Conservation (phyloP, 352 stramenopile species). For the Halophytophthora batemanensis region DNA sequence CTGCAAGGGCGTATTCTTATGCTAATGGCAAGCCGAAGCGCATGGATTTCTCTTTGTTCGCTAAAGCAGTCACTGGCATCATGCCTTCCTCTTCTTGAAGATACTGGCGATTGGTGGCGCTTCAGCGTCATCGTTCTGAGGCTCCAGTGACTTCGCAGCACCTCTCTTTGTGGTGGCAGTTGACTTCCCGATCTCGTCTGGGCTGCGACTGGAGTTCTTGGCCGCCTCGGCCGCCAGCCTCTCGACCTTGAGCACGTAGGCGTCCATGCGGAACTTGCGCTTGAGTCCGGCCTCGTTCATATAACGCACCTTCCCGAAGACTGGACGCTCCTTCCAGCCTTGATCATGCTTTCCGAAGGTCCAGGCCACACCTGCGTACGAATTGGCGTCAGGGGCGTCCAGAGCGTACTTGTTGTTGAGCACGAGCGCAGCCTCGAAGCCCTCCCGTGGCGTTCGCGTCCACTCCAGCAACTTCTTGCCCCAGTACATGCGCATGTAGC, state of each 20-base stretch:
- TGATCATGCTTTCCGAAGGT: slow-evolving; percentile 95
- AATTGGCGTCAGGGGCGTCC: slow-evolving; percentile 97
- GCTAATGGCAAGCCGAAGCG: no score
- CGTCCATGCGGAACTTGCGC: slow-evolving; percentile 97
- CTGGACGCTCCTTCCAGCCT: slow-evolving; percentile 92
- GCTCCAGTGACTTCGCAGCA: slow-evolving; percentile 4
- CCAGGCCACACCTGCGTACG: slow-evolving; percentile 82
- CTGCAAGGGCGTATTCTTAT: no score
- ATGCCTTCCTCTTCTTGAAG: no score
- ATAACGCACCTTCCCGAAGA: slow-evolving; percentile 99
- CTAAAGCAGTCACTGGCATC: no score
- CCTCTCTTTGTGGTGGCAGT: slow-evolving; percentile 2
- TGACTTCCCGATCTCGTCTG: background rate
- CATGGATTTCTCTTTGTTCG: no score
- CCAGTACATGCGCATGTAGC: slow-evolving; percentile 99
- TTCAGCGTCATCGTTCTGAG: slow-evolving; percentile 1
- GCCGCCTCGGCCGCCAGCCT: slow-evolving; percentile 22
- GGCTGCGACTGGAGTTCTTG: slow-evolving; percentile 1
- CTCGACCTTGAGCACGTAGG: slow-evolving; percentile 64
- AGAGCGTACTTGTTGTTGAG: slow-evolving; percentile 99
- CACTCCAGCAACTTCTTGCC: slow-evolving; percentile 99
- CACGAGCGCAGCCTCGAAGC: slow-evolving; percentile 90
- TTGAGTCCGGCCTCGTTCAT: slow-evolving; percentile 99
- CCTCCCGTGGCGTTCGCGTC: slow-evolving; percentile 89
- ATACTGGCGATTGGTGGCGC: no score